phyloP scores from a whole-genome alignment of 371 early-diverging fungal genomes.

The Mucor indicus region DNA sequence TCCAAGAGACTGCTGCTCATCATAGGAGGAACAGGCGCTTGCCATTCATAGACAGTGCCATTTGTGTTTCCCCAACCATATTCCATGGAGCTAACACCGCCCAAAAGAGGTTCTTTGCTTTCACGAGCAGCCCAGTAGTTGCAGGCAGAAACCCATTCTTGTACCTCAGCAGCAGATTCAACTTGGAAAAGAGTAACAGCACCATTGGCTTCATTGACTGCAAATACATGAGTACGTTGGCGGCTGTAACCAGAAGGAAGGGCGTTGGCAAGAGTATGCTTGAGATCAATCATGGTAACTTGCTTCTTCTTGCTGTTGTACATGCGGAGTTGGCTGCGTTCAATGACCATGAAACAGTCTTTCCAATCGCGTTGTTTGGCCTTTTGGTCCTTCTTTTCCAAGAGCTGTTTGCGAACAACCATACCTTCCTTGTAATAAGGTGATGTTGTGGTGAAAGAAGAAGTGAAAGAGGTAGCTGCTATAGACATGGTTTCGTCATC shows the following conservation, averaged over 20 bases:
- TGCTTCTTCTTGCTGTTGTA: too few species aligned
- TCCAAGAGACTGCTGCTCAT: slow-evolving; percentile 26
- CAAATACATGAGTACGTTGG: slow-evolving; percentile 4
- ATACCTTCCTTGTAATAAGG: slow-evolving; percentile 65
- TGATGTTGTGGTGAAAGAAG: slow-evolving; percentile 18
- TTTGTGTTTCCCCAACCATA: slow-evolving; percentile 82
- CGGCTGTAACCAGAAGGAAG: slow-evolving; percentile 47
- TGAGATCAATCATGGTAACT: slow-evolving; percentile 34
- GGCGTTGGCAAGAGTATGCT: slow-evolving; percentile 8
- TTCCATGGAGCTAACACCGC: slow-evolving; percentile 84
- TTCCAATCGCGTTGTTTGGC: slow-evolving; percentile 82
- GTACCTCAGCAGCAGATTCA: slow-evolving; percentile 58
- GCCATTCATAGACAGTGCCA: slow-evolving; percentile 30
- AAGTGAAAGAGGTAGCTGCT: slow-evolving; percentile 15
- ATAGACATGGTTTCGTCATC: slow-evolving; percentile 1
- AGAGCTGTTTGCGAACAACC: slow-evolving; percentile 77
- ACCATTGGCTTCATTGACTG: slow-evolving; percentile 58
- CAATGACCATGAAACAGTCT: slow-evolving; percentile 68
- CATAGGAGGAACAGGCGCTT: slow-evolving; percentile 34
- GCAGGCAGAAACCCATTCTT: slow-evolving; percentile 82
- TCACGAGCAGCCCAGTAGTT: slow-evolving; percentile 93
- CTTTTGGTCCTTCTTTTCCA: slow-evolving; percentile 69
- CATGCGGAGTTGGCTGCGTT: slow-evolving; percentile 73
- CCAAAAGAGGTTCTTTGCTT: slow-evolving; percentile 82
- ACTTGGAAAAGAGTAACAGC: slow-evolving; percentile 85